Evolutionary conservation across 495 filamentous ascomycete species (phyloP).

Genomic region (Xylaria venustula): DNA sequence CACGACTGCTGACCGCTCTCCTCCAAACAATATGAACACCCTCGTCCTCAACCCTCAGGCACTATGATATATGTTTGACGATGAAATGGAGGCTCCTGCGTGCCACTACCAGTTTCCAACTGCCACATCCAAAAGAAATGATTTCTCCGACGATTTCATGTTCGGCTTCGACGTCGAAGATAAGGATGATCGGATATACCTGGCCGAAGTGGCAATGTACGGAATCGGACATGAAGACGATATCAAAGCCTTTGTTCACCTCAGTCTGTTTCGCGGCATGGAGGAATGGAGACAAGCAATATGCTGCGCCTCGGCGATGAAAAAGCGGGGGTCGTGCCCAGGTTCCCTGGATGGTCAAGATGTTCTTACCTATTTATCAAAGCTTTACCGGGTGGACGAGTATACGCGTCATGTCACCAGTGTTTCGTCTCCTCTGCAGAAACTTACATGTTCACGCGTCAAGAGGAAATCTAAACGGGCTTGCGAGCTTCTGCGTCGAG

Average conservation of each 20-base stretch:
- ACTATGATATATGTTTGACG: neutral
- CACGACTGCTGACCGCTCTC: neutral
- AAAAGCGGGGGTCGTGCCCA: conserved; percentile 13
- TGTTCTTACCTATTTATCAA: conserved; percentile 19
- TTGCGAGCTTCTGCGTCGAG: neutral
- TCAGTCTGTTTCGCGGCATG: conserved; percentile 27
- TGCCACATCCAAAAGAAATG: neutral
- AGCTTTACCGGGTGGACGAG: neutral
- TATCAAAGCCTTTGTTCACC: conserved; percentile 19
- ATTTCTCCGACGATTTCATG: conserved; percentile 18
- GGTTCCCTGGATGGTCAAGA: conserved; percentile 25
- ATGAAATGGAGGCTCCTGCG: neutral
- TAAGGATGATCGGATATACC: conserved; percentile 23
- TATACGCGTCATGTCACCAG: neutral
- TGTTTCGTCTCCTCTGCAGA: neutral
- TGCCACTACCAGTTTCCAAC: neutral
- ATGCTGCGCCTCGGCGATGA: conserved; percentile 27
- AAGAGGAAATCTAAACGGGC: conserved; percentile 11
- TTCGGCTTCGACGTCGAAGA: conserved; percentile 31
- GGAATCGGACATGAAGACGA: conserved; percentile 23
- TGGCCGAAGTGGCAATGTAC: conserved; percentile 20
- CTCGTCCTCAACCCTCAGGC: too few species aligned
- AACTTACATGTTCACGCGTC: neutral
- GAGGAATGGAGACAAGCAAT: conserved; percentile 38
- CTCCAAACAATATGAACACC: neutral